Base-by-base conservation (phyloP, 495 filamentous ascomycete species). In the Echria macrotheca region DNA sequence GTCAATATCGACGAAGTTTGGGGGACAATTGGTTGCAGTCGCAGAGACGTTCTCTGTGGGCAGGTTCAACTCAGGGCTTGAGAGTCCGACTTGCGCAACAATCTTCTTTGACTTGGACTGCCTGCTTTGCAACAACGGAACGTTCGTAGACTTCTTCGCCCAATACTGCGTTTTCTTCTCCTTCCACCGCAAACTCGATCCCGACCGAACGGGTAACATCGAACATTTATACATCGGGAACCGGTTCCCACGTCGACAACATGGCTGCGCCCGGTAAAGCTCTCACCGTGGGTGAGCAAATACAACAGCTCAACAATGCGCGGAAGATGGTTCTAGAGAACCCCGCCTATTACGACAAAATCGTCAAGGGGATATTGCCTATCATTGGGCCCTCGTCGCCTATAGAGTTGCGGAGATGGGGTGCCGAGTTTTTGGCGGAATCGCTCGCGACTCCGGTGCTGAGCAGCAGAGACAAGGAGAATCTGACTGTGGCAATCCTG, bases 381-480 rank as follows among this genome's bases (percentile, higher is more conserved):
- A 89, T 97, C 60, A 84, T 96, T 58, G 85, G 84, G 24, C 78
- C 85, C n/a, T 72, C 76, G 43, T 72, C 85, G 36, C 74, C 74
- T 32, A 65, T 95, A 15, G 87, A 95, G 66, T 69, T 96, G 56
- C 84, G 88, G 66, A 75, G 91, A 83, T 99, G 94, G 94, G 94
- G 90, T 18, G 82, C 90, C 18, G 89, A 96, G 21, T 99, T 99
- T 64, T 74, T 99, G 29, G 91, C 94, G 31, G 93, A 99, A 73
- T 87, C 90, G 3, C 96, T 99, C 68, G 83, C 94, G 15, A 90
- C 85, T 36, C 93, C 93, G 11, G 79, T 82, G 26, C 72, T 97
- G 55, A 64, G 79, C 46, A 68, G 71, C 26, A 71, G 78, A 42
- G 82, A 85, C 65, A 97, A 96, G 73, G 85, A 84, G 68, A 78